phyloP scores from a whole-genome alignment of 805 yeast species.

The Pachysolen tannophilus region DNA sequence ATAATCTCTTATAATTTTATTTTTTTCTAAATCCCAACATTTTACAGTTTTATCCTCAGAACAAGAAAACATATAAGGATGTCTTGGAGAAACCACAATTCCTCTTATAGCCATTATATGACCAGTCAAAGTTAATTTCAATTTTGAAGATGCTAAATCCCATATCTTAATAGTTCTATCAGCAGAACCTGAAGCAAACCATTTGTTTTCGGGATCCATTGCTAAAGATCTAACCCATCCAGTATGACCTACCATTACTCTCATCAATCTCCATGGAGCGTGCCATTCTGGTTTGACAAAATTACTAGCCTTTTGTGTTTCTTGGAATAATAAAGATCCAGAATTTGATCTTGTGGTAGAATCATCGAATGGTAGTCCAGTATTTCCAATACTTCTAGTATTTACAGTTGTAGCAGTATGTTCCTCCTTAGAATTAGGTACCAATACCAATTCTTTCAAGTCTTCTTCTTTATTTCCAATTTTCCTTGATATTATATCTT shows the following conservation, averaged over 20 bases:
- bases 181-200: conserved; percentile 88
- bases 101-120: conserved; percentile 87
- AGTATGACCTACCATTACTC: conserved; percentile 79
- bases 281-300: conserved; percentile 30
- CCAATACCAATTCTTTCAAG: background rate
- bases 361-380: conserved; percentile 2
- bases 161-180: conserved; percentile 88
- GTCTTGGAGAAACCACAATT: conserved; percentile 59
- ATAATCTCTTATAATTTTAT: conserved; percentile 74
- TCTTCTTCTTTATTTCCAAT: background rate
- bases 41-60: conserved; percentile 89
- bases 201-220: conserved; percentile 80
- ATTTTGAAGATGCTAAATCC: conserved; percentile 69
- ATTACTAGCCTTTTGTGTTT: conserved; percentile 8
- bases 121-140: conserved; percentile 77
- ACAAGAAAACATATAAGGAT: conserved; percentile 85
- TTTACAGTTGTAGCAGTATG: too few relatives aligned
- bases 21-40: conserved; percentile 94
- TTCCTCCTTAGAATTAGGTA: background rate
- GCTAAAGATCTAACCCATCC: conserved; percentile 89
- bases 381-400: too few relatives aligned
- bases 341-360: conserved; percentile 16
- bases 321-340: conserved; percentile 14
- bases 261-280: conserved; percentile 62
- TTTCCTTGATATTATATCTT: background rate